Conservation (phyloP, 1,139 yeast species). For the Diutina mesorugosa region DNA sequence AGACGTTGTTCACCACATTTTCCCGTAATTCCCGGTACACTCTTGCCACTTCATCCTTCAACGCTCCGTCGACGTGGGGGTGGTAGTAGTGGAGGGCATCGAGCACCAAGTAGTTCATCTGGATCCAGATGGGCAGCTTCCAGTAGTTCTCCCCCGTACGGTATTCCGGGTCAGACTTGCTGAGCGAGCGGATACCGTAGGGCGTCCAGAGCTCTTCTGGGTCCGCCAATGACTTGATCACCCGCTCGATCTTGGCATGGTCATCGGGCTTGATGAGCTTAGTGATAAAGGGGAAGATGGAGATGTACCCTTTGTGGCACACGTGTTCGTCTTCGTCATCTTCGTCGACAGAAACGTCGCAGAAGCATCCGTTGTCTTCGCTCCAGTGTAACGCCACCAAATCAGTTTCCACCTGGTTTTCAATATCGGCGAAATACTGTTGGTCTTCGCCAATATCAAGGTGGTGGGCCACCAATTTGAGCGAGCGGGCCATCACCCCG, state of each 20-base stretch:
- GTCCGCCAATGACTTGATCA: conserved; percentile 49
- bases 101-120: conserved; percentile 72
- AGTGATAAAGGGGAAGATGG: conserved; percentile 75
- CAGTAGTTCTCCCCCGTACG: conserved; percentile 85
- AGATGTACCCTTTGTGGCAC: conserved; percentile 83
- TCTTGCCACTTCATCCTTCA: conserved; percentile 20
- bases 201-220: conserved; percentile 68
- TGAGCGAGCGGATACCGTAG: conserved; percentile 73
- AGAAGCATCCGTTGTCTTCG: conserved; percentile 49
- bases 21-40: conserved; percentile 46
- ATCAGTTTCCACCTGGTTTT: conserved; percentile 44
- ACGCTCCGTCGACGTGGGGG: conserved; percentile 4
- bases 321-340: conserved; percentile 52
- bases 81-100: conserved; percentile 54
- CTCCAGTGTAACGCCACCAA: conserved; percentile 76
- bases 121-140: conserved; percentile 93
- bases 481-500: conserved; percentile 79
- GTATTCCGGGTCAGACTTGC: conserved; percentile 52
- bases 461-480: conserved; percentile 62
- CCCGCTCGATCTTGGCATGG: conserved; percentile 33
- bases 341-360: conserved; percentile 73
- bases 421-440: conserved; percentile 35
- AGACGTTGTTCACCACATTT: conserved; percentile 59
- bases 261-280: conserved; percentile 45
- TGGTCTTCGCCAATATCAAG: conserved; percentile 49